Evolutionary conservation across 2,329 filamentous ascomycete species (phyloP), one percentile per base, ranked within the genome.

Genomic region (Geoglossum cookeanum): DNA sequence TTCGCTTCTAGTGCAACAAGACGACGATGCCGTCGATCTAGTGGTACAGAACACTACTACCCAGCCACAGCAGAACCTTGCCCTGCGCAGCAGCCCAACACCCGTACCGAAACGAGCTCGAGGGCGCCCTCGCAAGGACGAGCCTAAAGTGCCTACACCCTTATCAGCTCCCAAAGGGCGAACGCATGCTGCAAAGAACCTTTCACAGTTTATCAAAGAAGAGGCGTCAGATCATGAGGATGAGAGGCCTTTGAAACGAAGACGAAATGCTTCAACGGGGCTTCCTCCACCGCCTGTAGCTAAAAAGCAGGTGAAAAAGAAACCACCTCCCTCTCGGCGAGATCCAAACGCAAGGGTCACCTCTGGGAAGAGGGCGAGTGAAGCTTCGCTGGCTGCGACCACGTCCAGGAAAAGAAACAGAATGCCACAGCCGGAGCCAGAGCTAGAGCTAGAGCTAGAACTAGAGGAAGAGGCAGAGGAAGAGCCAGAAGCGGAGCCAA

Each of bases 91-190:
- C 32, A 29, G 3, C 32, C 3, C 15, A 32, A 13, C 48, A 9
- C 48, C 48, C 13, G 9, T 29, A n/a, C 22, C 15, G 33, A 30
- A 32, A 22, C 48, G 48, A 33, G 27, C 6, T 8, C 45, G 27
- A 33, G 48, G 48, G 3, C 48, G 48, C 17, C 48, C 22, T 11
- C 48, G 22, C 9, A 52, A 33, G 32, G 33, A 4, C 7, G 45
- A 27, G 32, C 48, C 48, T 33, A 32, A 29, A 11, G 33, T 8
- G 13, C 53, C 17, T 55, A 55, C 15, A 27, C 17, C 57, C 7
- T 13, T 58, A 58, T 48, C 63, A 64, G 55, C 62, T 60, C 6
- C 47, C 48, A 39, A 58, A 61, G 22, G 62, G 60, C 55, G 57
- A 62, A 44, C 55, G 61, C 37, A 53, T 45, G 54, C 58, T 35